These are phyloP conservation scores for Rhizophagus prolifer DNA, from an alignment of 192 early-diverging fungal species.

Conservation along the genomic window DNA sequence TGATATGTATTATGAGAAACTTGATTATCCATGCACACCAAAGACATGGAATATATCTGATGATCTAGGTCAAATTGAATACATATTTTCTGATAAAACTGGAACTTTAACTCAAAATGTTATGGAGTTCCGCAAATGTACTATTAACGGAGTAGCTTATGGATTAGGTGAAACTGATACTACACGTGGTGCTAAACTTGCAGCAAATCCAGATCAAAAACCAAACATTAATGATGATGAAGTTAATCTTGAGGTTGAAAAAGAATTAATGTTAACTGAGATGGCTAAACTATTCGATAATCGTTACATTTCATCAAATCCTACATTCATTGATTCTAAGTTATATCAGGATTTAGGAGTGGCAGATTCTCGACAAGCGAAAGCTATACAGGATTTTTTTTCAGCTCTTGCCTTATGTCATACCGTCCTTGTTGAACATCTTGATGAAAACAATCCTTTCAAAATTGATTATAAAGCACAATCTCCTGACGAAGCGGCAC, in stretches of 20 bases:
- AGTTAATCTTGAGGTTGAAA: slow-evolving; percentile 42
- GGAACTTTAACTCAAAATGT: slow-evolving; percentile 96
- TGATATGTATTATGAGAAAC: slow-evolving; percentile 84
- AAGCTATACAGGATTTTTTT: slow-evolving; percentile 77
- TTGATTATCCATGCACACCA: slow-evolving; percentile 77
- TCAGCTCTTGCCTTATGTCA: slow-evolving; percentile 86
- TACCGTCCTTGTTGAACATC: slow-evolving; percentile 71
- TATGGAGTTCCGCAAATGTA: slow-evolving; percentile 94
- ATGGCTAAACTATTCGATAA: slow-evolving; percentile 58
- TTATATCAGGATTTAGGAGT: slow-evolving; percentile 64
- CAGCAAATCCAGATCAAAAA: slow-evolving; percentile 34
- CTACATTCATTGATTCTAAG: slow-evolving; percentile 70
- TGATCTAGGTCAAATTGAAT: slow-evolving; percentile 93
- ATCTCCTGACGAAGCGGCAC: slow-evolving; percentile 92
- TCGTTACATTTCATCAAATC: slow-evolving; percentile 59
- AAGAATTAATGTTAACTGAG: slow-evolving; percentile 57
- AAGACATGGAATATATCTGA: slow-evolving; percentile 90
- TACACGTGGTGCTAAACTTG: slow-evolving; percentile 38
- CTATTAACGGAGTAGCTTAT: slow-evolving; percentile 82
- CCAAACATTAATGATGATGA: slow-evolving; percentile 36
- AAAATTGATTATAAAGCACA: slow-evolving; percentile 85
- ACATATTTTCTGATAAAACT: slow-evolving; percentile 97
- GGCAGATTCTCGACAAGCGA: slow-evolving; percentile 50
- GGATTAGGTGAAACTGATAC: slow-evolving; percentile 65
- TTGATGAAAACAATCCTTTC: slow-evolving; percentile 47